Conservation (phyloP, 164 flowering plant genomes). For the Berberis vulgaris region DNA sequence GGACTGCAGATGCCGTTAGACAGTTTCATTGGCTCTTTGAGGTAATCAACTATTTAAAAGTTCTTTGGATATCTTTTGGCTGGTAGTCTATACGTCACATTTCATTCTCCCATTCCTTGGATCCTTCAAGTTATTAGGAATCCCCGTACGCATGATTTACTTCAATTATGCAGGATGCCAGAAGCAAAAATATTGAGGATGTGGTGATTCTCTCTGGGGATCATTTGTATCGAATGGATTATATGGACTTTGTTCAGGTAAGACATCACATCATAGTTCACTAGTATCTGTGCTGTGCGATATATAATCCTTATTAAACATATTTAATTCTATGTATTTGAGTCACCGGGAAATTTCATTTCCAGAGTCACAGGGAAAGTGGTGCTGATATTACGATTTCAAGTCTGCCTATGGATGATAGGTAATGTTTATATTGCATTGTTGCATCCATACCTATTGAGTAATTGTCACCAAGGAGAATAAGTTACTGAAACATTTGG, state of each 20-base stretch:
- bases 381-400: constrained; percentile 92
- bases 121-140: background rate
- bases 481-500: background rate
- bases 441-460: background rate
- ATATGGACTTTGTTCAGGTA: constrained; percentile 90
- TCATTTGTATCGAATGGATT: constrained; percentile 93
- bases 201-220: constrained; percentile 91
- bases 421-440: constrained; percentile 28
- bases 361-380: constrained; percentile 73
- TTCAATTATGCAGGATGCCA: constrained; percentile 47
- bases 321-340: background rate
- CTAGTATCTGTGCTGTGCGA: too few relatives aligned
- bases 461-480: background rate
- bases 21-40: constrained; percentile 97
- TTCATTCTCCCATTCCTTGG: background rate
- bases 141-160: background rate
- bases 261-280: too few relatives aligned
- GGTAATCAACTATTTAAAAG: constrained; percentile 31
- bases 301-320: too few relatives aligned
- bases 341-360: constrained; percentile 3
- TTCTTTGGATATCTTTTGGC: too few relatives aligned
- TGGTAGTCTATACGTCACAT: too few relatives aligned
- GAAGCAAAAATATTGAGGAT: constrained; percentile 79
- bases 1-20: constrained; percentile 96
- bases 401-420: constrained; percentile 78